Evolutionary conservation across 805 yeast genomes (phyloP), one percentile per base, ranked within the genome.

Genomic region (Suhomyces xylopsoci): DNA sequence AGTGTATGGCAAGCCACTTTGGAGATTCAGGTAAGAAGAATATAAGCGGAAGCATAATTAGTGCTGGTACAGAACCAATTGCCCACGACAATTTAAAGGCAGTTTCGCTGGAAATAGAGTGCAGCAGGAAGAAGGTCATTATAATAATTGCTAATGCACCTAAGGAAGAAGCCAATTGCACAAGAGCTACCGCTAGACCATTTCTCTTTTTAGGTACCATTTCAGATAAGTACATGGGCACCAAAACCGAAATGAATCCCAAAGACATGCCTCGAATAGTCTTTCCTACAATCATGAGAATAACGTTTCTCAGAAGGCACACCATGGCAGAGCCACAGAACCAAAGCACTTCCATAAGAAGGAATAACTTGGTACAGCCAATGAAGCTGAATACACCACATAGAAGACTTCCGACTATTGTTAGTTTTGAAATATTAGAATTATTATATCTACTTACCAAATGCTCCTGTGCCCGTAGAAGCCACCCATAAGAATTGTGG

Each of bases 181-280:
- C 62, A 3, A 69, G 25, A 2, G 71, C 56, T 19, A 68, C 54
- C 0, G 67, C 50, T 7, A 59, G 51, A 7, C 70, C 71, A 47
- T 58, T 62, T 28, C 59, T 55, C 4, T 58, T 49, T 0, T 54
- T 42, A 2, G 73, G 67, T 12, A 64, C 53, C 2, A 64, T 57
- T 50, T 74, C 78, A 8, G 63, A 56, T 1, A 67, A 55, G 54
- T 74, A 73, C 5, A 70, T 62, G 1, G 75, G 75, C 2, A 66
- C 57, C 7, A 67, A 53, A 20, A 67, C 59, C n/a, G 68, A 61
- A 10, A 66, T 59, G 22, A 69, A 50, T 4, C 78, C 78, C 42
- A 70, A 57, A 6, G 69, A 55, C 2, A 63, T 14, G 0, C 78
- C 78, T 50, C 65, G 70, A 7, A 64, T 47, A 12, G 68, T 51